phyloP scores from a whole-genome alignment of 202 grass and related monocot species.

The Dendrocalamus latiflorus region DNA sequence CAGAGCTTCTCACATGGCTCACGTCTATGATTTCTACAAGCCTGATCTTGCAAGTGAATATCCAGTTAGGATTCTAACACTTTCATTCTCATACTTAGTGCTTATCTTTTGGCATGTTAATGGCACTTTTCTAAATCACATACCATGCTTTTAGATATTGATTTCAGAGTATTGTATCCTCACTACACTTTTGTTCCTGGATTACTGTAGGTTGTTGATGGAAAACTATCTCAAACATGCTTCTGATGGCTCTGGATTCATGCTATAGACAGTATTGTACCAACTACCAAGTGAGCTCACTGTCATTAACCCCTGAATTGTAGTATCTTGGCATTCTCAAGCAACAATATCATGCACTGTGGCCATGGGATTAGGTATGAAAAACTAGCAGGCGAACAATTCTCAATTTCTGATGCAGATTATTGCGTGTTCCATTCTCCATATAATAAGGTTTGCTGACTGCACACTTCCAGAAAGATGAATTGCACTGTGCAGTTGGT shows the following conservation, averaged over 20 bases:
- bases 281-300: conserved; percentile 60
- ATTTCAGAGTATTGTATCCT: no score
- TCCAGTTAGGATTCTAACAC: conserved; percentile 47
- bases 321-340: neutral
- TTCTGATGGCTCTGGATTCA: conserved; percentile 71
- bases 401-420: conserved; percentile 61
- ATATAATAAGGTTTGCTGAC: conserved; percentile 63
- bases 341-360: conserved; percentile 8
- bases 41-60: conserved; percentile 88
- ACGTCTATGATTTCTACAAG: conserved; percentile 91
- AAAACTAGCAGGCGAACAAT: conserved; percentile 58
- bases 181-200: neutral
- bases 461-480: neutral
- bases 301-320: neutral
- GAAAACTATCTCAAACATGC: conserved; percentile 79
- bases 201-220: conserved; percentile 62
- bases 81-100: conserved; percentile 9
- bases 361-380: conserved; percentile 41
- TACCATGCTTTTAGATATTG: neutral
- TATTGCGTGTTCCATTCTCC: conserved; percentile 89
- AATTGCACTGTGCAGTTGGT: neutral
- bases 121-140: neutral
- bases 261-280: conserved; percentile 67
- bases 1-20: conserved; percentile 75
- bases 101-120: conserved; percentile 14